Conservation (phyloP, 75 land plant species). For the Pinus albicaulis region DNA sequence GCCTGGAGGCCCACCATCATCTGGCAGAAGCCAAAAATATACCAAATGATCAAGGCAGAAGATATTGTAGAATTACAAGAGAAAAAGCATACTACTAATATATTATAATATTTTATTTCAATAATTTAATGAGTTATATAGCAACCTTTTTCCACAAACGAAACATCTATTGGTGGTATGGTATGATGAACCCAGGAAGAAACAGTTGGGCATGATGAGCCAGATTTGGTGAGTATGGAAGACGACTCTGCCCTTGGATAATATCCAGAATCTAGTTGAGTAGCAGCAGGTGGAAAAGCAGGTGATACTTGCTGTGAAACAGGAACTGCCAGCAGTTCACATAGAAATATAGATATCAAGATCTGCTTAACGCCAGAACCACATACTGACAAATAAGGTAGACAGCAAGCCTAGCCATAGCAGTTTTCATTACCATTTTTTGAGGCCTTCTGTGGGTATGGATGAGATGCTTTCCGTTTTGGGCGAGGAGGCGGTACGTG, state of each 20-base stretch:
- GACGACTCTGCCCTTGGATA: conserved; percentile 32
- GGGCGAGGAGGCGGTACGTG: conserved; percentile 98
- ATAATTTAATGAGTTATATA: background rate
- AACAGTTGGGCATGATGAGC: conserved; percentile 19
- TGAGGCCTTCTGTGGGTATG: conserved; percentile 88
- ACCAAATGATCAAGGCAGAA: background rate
- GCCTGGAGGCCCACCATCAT: conserved; percentile 20
- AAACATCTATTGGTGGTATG: conserved; percentile 13
- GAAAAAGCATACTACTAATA: background rate
- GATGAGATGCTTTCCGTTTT: conserved; percentile 95
- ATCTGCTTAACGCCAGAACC: background rate
- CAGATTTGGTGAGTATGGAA: conserved; percentile 33
- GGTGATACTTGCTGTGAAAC: conserved; percentile 16
- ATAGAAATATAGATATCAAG: conserved; percentile 8
- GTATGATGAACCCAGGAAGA: conserved; percentile 40
- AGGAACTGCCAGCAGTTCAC: conserved; percentile 24
- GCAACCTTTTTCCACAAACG: conserved; percentile 33
- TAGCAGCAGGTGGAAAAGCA: conserved; percentile 26
- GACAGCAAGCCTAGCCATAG: background rate
- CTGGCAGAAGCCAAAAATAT: conserved; percentile 5
- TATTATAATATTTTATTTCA: background rate
- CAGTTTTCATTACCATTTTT: conserved; percentile 52
- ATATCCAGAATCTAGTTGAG: conserved; percentile 29
- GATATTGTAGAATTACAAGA: background rate
- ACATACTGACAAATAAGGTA: background rate